Evolutionary conservation across 768 basidiomycete genomes (phyloP).

Genomic region (Lentinula boryana): DNA sequence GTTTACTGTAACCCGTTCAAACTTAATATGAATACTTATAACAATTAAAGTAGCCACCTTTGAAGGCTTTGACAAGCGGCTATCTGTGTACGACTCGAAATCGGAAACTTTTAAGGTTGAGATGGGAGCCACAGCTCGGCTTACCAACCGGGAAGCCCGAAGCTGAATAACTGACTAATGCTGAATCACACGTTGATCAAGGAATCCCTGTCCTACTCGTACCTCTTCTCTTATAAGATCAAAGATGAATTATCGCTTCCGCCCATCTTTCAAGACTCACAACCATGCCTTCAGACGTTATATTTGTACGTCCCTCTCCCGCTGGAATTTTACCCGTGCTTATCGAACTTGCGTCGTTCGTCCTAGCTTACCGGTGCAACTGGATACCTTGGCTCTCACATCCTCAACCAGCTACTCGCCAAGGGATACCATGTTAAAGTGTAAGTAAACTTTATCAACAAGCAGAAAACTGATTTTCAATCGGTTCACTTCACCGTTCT

Average conservation of each 20-base stretch:
- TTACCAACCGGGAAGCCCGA: background rate
- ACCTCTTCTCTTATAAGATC: background rate
- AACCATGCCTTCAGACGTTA: background rate
- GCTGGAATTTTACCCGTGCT: too few species aligned
- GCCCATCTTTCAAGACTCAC: background rate
- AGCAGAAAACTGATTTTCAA: background rate
- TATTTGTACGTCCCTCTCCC: background rate
- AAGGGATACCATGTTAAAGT: constrained; percentile 1
- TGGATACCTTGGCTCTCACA: constrained; percentile 6
- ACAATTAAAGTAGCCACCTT: too few species aligned
- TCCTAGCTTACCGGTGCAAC: constrained; percentile 3
- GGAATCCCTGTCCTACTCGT: background rate
- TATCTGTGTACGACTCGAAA: background rate
- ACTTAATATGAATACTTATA: too few species aligned
- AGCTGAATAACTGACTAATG: background rate
- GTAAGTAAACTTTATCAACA: background rate
- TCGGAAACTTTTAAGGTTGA: background rate
- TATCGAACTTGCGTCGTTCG: background rate
- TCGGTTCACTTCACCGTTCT: background rate
- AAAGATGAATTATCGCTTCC: background rate
- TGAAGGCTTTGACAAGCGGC: background rate
- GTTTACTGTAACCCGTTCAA: too few species aligned
- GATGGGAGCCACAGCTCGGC: background rate
- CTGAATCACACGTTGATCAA: background rate
- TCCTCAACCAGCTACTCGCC: background rate